Evolutionary conservation across 1,284 basidiomycete species (phyloP).

Genomic region (Puccinia hordei): DNA sequence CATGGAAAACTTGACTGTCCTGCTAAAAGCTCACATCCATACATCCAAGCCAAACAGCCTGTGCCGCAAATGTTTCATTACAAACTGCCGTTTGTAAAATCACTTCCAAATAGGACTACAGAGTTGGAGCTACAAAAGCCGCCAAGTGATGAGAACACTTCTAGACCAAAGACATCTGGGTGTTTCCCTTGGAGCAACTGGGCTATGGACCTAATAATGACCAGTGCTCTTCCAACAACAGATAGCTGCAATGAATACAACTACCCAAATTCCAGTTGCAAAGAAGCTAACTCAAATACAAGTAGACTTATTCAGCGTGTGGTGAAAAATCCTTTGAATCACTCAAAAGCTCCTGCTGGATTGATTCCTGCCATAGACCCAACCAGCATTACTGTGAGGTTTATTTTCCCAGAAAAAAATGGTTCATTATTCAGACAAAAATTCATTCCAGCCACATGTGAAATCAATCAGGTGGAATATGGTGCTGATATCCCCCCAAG

Average conservation of each 20-base stretch:
- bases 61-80: background rate
- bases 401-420: background rate
- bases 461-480: background rate
- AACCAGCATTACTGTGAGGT: background rate
- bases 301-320: background rate
- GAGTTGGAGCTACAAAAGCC: conserved; percentile 2
- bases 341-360: background rate
- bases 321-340: background rate
- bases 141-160: background rate
- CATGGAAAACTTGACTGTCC: background rate
- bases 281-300: background rate
- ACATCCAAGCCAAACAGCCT: background rate
- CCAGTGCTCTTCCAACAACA: background rate
- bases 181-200: background rate
- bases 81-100: background rate
- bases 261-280: background rate
- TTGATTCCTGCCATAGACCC: background rate
- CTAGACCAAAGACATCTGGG: background rate
- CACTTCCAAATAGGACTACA: background rate
- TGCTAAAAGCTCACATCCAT: conserved; percentile 8
- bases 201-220: background rate
- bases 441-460: background rate
- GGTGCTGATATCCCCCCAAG: background rate
- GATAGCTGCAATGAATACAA: conserved; percentile 3
- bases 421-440: background rate